phyloP scores from a whole-genome alignment of 768 basidiomycete genomes.

The Lactarius deliciosus region DNA sequence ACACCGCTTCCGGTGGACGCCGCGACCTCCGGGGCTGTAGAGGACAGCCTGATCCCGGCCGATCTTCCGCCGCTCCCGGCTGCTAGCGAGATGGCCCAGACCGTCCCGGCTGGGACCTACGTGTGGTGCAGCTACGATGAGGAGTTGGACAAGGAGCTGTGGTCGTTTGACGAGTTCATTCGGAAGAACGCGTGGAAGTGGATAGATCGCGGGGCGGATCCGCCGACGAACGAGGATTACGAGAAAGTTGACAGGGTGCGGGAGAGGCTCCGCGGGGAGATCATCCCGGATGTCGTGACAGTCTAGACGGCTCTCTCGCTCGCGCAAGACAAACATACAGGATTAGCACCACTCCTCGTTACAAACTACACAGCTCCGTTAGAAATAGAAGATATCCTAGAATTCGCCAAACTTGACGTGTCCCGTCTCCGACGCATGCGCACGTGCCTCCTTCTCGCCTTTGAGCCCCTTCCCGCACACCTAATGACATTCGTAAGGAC shows the following conservation, averaged over 20 bases:
- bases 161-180: constrained; percentile 85
- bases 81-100: constrained; percentile 35
- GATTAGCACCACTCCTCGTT: background rate
- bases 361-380: background rate
- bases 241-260: constrained; percentile 53
- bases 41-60: constrained; percentile 40
- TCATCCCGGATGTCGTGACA: background rate
- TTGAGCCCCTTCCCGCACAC: constrained; percentile 82
- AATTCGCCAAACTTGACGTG: constrained; percentile 86
- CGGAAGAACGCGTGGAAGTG: constrained; percentile 75
- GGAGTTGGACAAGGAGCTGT: constrained; percentile 57
- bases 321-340: background rate
- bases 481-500: constrained; percentile 38
- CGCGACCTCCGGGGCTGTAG: constrained; percentile 19
- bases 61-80: constrained; percentile 45
- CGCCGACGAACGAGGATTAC: constrained; percentile 42
- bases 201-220: constrained; percentile 46
- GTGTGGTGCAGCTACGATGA: constrained; percentile 52
- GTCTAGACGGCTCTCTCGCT: background rate
- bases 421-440: constrained; percentile 84
- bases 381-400: constrained; percentile 35
- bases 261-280: constrained; percentile 25
- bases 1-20: constrained; percentile 32
- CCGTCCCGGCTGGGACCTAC: constrained; percentile 67
- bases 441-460: constrained; percentile 91